Percentiles rank a stretch among this genome's conserved stretches.
Evolutionary conservation across 192 early-diverging fungal species (phyloP).

Genomic region (Paraglomus brasilianum): DNA sequence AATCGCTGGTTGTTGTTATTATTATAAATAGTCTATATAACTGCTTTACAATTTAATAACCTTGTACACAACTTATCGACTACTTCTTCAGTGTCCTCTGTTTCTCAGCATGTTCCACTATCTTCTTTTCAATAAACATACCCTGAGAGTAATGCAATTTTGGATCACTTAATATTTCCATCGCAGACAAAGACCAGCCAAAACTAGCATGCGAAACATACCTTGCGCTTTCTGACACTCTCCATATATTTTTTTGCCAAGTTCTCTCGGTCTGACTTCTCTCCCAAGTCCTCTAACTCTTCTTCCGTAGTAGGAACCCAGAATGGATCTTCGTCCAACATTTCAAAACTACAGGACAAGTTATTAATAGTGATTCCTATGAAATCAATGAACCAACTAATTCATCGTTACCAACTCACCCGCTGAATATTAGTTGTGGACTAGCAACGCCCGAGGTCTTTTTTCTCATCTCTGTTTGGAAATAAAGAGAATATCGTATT

Average conservation of each 20-base stretch:
- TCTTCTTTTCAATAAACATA: slow-evolving; percentile 89
- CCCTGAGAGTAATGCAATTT: slow-evolving; percentile 46
- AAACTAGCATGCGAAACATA: slow-evolving; percentile 34
- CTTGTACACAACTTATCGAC: slow-evolving; percentile 35
- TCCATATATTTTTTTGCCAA: slow-evolving; percentile 97
- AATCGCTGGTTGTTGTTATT: too few species aligned
- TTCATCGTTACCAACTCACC: slow-evolving; percentile 42
- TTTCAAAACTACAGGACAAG: slow-evolving; percentile 64
- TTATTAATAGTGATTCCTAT: not conserved
- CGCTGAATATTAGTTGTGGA: slow-evolving; percentile 93
- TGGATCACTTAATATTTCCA: not conserved
- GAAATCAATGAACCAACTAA: not conserved
- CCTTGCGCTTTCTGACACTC: slow-evolving; percentile 89
- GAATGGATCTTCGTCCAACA: slow-evolving; percentile 92
- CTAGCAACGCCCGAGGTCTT: slow-evolving; percentile 92
- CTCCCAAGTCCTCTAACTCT: slow-evolving; percentile 97
- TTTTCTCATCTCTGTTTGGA: slow-evolving; percentile 83
- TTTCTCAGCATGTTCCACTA: slow-evolving; percentile 86
- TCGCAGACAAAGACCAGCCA: not conserved
- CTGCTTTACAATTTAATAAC: not conserved
- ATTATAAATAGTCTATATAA: too few species aligned
- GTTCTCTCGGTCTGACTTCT: slow-evolving; percentile 96
- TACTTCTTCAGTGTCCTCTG: slow-evolving; percentile 77
- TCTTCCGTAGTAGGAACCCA: slow-evolving; percentile 98
- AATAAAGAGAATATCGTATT: slow-evolving; percentile 9